phyloP scores from a whole-genome alignment of 169 alveolate species.

The Babesia microti region DNA sequence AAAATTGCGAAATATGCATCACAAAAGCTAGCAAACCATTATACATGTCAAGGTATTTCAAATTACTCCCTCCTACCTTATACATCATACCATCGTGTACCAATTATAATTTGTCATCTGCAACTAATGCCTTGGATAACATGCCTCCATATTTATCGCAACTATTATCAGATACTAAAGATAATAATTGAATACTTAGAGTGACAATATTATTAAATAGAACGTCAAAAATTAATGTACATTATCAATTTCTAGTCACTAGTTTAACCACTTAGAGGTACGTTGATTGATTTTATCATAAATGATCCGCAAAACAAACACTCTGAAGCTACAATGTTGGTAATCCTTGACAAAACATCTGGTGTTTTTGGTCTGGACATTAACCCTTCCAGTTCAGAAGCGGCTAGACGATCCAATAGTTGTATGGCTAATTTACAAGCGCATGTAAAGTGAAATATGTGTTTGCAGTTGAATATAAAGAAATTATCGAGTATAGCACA shows the following conservation, averaged over 20 bases:
- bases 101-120: slow-evolving; percentile 39
- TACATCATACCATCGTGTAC: slow-evolving; percentile 62
- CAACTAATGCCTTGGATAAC: slow-evolving; percentile 12
- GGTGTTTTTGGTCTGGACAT: slow-evolving; percentile 13
- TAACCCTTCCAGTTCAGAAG: slow-evolving; percentile 18
- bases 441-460: slow-evolving; percentile 41
- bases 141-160: slow-evolving; percentile 10
- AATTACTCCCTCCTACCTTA: slow-evolving; percentile 67
- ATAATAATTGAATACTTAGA: slow-evolving; percentile 17
- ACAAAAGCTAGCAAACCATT: slow-evolving; percentile 62
- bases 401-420: slow-evolving; percentile 18
- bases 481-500: slow-evolving; percentile 4
- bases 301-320: slow-evolving; percentile 36
- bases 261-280: not conserved
- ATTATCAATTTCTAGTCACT: not conserved
- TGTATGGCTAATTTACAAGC: slow-evolving; percentile 12
- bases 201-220: slow-evolving; percentile 12
- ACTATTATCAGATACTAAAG: slow-evolving; percentile 16
- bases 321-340: slow-evolving; percentile 29
- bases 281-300: slow-evolving; percentile 10
- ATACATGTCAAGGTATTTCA: slow-evolving; percentile 66
- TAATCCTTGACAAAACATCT: slow-evolving; percentile 19
- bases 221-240: not conserved
- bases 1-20: slow-evolving; percentile 61
- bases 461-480: slow-evolving; percentile 40